phyloP scores from a whole-genome alignment of 257 asterid genomes.

The Galeopsis tetrahit region DNA sequence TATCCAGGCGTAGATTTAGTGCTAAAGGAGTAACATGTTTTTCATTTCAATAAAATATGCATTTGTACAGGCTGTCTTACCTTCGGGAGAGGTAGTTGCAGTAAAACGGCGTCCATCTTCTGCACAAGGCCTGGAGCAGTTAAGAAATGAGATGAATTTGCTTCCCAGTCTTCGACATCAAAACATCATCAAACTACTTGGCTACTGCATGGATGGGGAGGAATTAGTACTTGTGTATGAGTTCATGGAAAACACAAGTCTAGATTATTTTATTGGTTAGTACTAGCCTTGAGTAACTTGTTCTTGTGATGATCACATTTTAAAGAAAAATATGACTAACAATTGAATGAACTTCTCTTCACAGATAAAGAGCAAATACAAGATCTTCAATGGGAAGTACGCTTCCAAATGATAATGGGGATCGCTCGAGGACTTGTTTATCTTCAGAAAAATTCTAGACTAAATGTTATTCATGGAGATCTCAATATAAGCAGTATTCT shows the following conservation, averaged over 20 bases:
- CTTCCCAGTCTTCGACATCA: conserved; percentile 27
- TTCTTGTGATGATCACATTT: not conserved
- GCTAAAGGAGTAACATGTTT: too few relatives aligned
- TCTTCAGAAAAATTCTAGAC: conserved; percentile 36
- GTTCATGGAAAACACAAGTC: conserved; percentile 31
- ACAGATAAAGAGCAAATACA: conserved; percentile 1
- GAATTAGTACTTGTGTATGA: conserved; percentile 30
- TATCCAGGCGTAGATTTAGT: too few relatives aligned
- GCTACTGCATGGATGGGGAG: conserved; percentile 33
- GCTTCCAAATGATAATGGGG: conserved; percentile 35
- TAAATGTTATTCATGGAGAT: conserved; percentile 26
- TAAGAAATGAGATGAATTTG: conserved; percentile 14
- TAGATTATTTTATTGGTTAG: conserved; percentile 19
- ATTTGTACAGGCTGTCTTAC: conserved; percentile 33
- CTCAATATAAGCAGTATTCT: conserved; percentile 34
- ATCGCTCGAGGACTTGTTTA: conserved; percentile 34
- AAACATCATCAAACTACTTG: conserved; percentile 36
- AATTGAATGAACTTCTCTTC: not conserved
- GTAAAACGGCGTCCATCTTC: conserved; percentile 12
- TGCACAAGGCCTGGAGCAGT: not conserved
- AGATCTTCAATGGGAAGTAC: conserved; percentile 23
- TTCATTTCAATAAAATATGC: not conserved
- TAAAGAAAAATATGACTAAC: not conserved
- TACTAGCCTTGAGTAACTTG: not conserved
- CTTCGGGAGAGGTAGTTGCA: conserved; percentile 32